phyloP scores from a whole-genome alignment of 2,329 filamentous ascomycete species.

The Ceratocystiopsis brevicomis region DNA sequence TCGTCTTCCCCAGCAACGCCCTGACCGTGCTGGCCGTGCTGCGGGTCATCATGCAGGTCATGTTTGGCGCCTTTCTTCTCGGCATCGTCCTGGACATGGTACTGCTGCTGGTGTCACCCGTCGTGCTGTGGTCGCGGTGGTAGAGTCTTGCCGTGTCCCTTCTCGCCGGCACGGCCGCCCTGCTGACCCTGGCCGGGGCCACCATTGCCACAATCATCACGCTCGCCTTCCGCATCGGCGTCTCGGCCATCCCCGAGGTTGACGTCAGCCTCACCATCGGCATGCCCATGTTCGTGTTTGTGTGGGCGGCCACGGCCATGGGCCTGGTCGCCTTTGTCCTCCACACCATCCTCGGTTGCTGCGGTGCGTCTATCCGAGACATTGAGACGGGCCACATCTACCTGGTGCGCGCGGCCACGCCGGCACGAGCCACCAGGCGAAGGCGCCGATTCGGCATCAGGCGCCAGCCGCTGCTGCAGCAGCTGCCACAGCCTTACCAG shows the following conservation, averaged over 20 bases:
- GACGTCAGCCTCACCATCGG: conserved; percentile 61
- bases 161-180: conserved; percentile 30
- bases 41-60: conserved; percentile 55
- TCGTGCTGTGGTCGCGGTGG: conserved; percentile 34
- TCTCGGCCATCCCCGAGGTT: conserved; percentile 50
- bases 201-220: conserved; percentile 71
- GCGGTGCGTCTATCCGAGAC: conserved; percentile 37
- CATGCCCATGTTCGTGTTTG: conserved; percentile 60
- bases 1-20: conserved; percentile 60
- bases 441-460: too few relatives aligned
- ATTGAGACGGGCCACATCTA: conserved; percentile 19
- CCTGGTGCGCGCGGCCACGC: too few relatives aligned
- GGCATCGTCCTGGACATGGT: conserved; percentile 51
- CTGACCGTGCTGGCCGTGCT: conserved; percentile 57
- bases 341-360: conserved; percentile 62
- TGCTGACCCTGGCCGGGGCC: conserved; percentile 47
- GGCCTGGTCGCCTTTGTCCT: conserved; percentile 52
- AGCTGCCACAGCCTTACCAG: too few relatives aligned
- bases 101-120: conserved; percentile 46
- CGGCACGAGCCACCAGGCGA: too few relatives aligned
- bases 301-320: conserved; percentile 63
- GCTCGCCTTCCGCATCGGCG: conserved; percentile 59
- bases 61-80: conserved; percentile 76
- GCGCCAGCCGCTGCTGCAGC: too few relatives aligned
- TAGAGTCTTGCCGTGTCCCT: conserved; percentile 49